Evolutionary conservation across 2,329 filamentous ascomycete species (phyloP).

Genomic region (Ilyonectria mors-panacis): DNA sequence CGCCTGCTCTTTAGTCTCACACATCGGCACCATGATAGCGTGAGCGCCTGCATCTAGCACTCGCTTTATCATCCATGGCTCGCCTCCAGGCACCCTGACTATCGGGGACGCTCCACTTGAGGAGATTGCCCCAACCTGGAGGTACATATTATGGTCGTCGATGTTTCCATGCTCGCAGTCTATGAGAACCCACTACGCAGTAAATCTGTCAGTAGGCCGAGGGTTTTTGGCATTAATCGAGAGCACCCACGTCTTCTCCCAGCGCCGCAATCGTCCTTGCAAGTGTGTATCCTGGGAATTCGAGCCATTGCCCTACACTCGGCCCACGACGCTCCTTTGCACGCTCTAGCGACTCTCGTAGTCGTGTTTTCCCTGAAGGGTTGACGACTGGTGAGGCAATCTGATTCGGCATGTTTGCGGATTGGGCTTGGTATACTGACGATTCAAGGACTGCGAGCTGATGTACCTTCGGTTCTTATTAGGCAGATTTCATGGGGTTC

Average conservation of each 20-base stretch:
- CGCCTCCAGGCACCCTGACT: constrained; percentile 33
- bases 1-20: constrained; percentile 47
- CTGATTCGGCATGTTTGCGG: constrained; percentile 15
- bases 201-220: not conserved
- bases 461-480: not conserved
- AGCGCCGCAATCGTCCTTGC: constrained; percentile 48
- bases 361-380: constrained; percentile 47
- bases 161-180: constrained; percentile 62
- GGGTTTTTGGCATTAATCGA: too few species aligned
- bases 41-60: constrained; percentile 51
- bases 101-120: constrained; percentile 52
- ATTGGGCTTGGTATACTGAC: not conserved
- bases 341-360: constrained; percentile 48
- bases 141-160: constrained; percentile 60
- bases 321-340: constrained; percentile 48
- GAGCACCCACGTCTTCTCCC: constrained; percentile 46
- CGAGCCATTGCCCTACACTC: constrained; percentile 32
- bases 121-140: constrained; percentile 61
- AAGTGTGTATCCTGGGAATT: constrained; percentile 50
- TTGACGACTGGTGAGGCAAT: constrained; percentile 31
- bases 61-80: constrained; percentile 52
- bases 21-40: constrained; percentile 39
- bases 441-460: not conserved
- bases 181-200: constrained; percentile 65
- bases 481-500: not conserved